Evolutionary conservation across 805 yeast species (phyloP).

Genomic region (Cyberlindnera veronae): DNA sequence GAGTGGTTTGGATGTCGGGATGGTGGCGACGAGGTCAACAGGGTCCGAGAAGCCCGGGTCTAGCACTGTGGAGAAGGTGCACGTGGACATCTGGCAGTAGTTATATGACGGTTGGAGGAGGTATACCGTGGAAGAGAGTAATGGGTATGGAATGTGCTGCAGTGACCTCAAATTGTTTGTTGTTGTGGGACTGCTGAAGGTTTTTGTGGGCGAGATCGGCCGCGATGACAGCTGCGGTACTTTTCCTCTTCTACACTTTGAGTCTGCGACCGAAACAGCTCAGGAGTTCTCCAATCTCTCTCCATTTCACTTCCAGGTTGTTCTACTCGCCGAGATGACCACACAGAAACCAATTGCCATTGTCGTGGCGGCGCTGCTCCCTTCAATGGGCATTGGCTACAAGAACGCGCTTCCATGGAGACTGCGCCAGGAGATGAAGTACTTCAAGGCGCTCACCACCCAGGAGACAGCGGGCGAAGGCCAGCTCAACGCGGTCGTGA

Average conservation of each 20-base stretch:
- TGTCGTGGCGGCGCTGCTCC: slow-evolving; percentile 83
- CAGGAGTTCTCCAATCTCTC: too few relatives aligned
- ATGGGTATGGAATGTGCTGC: too few relatives aligned
- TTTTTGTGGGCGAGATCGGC: too few relatives aligned
- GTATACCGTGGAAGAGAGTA: neutral
- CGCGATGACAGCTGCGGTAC: too few relatives aligned
- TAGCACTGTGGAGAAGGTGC: slow-evolving; percentile 7
- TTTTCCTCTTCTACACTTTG: too few relatives aligned
- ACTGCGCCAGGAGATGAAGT: slow-evolving; percentile 77
- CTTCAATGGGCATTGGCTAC: slow-evolving; percentile 79
- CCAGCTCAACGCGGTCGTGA: slow-evolving; percentile 68
- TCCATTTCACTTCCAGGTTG: too few relatives aligned
- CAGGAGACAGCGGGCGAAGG: slow-evolving; percentile 25
- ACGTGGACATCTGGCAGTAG: slow-evolving; percentile 1
- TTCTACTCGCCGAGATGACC: slow-evolving; percentile 1
- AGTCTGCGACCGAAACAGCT: too few relatives aligned
- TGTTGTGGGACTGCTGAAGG: too few relatives aligned
- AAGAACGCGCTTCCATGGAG: slow-evolving; percentile 88
- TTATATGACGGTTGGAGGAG: neutral
- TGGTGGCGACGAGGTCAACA: slow-evolving; percentile 12
- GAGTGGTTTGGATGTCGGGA: slow-evolving; percentile 10
- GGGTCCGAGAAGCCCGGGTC: slow-evolving; percentile 16
- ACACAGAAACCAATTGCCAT: slow-evolving; percentile 44
- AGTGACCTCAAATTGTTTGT: too few relatives aligned
- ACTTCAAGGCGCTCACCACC: slow-evolving; percentile 70